phyloP scores from a whole-genome alignment of 768 basidiomycete genomes.

The Fistulinella prunicolor region DNA sequence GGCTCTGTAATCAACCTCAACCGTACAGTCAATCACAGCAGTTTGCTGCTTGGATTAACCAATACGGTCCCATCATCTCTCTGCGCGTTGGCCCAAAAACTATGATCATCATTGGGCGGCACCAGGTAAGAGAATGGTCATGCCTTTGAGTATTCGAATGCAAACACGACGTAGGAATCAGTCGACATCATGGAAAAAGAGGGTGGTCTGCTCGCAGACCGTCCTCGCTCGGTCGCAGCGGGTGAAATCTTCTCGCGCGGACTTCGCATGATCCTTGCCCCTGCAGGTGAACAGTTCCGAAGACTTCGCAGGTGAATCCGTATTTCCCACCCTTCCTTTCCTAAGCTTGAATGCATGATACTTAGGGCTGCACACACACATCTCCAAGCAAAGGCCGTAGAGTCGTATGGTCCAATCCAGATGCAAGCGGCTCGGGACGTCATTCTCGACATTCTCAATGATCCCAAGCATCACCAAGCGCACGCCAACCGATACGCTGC shows the following conservation, averaged over 20 bases:
- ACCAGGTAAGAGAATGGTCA: constrained; percentile 32
- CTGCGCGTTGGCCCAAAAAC: constrained; percentile 44
- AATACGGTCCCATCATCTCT: constrained; percentile 61
- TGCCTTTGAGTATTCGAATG: neutral
- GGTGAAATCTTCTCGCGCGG: constrained; percentile 60
- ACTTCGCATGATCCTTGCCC: constrained; percentile 53
- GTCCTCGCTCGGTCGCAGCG: constrained; percentile 53
- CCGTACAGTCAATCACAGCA: constrained; percentile 30
- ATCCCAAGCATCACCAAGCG: constrained; percentile 46
- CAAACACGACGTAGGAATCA: constrained; percentile 41
- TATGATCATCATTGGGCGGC: constrained; percentile 34
- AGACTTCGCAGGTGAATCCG: constrained; percentile 51
- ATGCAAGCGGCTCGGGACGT: constrained; percentile 35
- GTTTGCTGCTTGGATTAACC: constrained; percentile 57
- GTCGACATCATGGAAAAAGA: constrained; percentile 68
- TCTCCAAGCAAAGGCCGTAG: constrained; percentile 50
- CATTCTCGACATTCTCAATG: constrained; percentile 29
- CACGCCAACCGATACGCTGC: constrained; percentile 48
- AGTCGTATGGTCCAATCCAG: constrained; percentile 48
- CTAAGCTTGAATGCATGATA: neutral
- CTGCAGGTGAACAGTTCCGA: constrained; percentile 57
- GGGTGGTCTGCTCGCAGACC: constrained; percentile 53
- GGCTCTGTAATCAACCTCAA: neutral
- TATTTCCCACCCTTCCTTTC: neutral
- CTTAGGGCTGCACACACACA: constrained; percentile 56